phyloP scores from a whole-genome alignment of 2,329 filamentous ascomycete species.

The Teratosphaeria nubilosa region DNA sequence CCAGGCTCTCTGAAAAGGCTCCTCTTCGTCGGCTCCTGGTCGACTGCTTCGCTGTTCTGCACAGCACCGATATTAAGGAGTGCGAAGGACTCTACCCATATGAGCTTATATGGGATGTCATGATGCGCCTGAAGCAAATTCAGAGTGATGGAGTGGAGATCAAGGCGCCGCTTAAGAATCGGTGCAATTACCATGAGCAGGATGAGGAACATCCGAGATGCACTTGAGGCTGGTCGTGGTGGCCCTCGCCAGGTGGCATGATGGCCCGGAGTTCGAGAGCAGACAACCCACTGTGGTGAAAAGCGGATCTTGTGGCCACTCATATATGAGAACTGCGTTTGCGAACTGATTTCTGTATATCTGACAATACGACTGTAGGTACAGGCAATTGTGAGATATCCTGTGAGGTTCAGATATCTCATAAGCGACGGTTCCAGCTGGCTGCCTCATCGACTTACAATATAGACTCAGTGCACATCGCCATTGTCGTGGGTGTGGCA shows the following conservation, averaged over 20 bases:
- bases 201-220: neutral
- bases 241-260: too few relatives aligned
- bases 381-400: too few relatives aligned
- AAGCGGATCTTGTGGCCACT: too few relatives aligned
- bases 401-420: too few relatives aligned
- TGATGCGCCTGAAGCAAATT: neutral
- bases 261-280: too few relatives aligned
- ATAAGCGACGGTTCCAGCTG: too few relatives aligned
- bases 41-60: neutral
- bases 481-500: slow-evolving; percentile 20
- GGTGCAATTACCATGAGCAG: neutral
- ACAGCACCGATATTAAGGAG: rapidly evolving
- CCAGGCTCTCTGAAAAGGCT: neutral
- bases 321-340: too few relatives aligned
- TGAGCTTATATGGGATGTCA: neutral
- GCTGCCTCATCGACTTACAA: neutral
- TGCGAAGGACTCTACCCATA: neutral
- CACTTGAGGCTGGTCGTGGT: neutral
- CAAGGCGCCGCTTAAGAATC: neutral
- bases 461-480: slow-evolving; percentile 15
- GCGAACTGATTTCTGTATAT: too few relatives aligned
- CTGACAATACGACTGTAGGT: too few relatives aligned
- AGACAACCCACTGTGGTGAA: too few relatives aligned
- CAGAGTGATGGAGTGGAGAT: neutral
- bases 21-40: neutral